Conservation (phyloP, 805 yeast species). For the Clavispora carvajalis region DNA sequence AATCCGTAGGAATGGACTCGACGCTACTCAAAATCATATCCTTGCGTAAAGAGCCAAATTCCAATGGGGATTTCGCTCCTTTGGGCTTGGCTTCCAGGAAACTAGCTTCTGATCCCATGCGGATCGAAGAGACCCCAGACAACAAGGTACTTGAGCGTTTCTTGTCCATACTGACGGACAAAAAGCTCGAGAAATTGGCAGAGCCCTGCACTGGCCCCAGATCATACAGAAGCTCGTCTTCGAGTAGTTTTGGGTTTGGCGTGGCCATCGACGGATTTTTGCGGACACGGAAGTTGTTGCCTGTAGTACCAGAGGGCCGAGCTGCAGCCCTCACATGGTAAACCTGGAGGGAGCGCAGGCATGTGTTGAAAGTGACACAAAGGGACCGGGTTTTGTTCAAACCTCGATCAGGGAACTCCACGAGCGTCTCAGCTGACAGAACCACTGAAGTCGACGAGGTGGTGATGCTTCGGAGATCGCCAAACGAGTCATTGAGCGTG, state of each 20-base stretch:
- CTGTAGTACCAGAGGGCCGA: slow-evolving; percentile 9
- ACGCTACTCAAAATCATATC: slow-evolving; percentile 68
- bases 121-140: slow-evolving; percentile 39
- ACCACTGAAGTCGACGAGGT: slow-evolving; percentile 67
- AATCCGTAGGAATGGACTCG: slow-evolving; percentile 35
- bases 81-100: slow-evolving; percentile 19
- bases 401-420: slow-evolving; percentile 46
- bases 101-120: slow-evolving; percentile 38
- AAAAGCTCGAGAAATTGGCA: slow-evolving; percentile 6
- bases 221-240: slow-evolving; percentile 27
- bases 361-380: slow-evolving; percentile 51
- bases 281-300: slow-evolving; percentile 12
- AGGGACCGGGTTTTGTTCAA: slow-evolving; percentile 34
- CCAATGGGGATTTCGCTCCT: slow-evolving; percentile 16
- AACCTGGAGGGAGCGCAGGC: slow-evolving; percentile 41
- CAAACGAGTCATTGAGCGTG: slow-evolving; percentile 68
- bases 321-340: slow-evolving; percentile 49
- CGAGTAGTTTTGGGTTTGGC: slow-evolving; percentile 40
- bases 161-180: slow-evolving; percentile 37
- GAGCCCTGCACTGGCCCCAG: slow-evolving; percentile 3
- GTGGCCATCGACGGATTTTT: slow-evolving; percentile 30
- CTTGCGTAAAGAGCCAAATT: slow-evolving; percentile 41
- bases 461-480: slow-evolving; percentile 66
- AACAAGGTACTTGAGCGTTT: slow-evolving; percentile 39
- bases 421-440: slow-evolving; percentile 50